A percentile compares a stretch with the other conserved stretches of the same genome.
These are phyloP conservation scores for Fusarium zealandicum DNA, from an alignment of 2,329 filamentous ascomycete genomes.

Conservation along the genomic window DNA sequence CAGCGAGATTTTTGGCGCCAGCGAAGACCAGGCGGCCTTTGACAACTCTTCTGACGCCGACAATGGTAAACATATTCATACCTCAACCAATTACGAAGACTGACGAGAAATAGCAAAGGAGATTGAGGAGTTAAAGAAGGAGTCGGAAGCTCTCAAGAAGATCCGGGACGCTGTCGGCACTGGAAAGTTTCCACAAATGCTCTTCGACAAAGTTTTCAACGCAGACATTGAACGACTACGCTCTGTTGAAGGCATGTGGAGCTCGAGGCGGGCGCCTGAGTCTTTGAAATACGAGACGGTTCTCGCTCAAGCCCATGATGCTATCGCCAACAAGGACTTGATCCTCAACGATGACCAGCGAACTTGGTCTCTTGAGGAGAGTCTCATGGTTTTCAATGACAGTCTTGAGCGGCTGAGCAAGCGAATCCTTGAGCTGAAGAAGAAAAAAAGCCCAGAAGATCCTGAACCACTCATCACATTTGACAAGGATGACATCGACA, in stretches of 20 bases:
- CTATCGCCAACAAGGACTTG: constrained; percentile 60
- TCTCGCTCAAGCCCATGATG: constrained; percentile 57
- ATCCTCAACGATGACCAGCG: constrained; percentile 73
- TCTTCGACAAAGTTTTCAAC: constrained; percentile 94
- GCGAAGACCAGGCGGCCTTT: constrained; percentile 83
- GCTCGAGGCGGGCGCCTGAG: constrained; percentile 76
- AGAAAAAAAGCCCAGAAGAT: constrained; percentile 53
- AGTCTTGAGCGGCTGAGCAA: constrained; percentile 80
- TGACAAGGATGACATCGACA: constrained; percentile 96
- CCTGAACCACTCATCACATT: constrained; percentile 77
- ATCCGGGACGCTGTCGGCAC: constrained; percentile 85
- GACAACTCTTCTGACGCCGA: constrained; percentile 83
- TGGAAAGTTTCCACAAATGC: constrained; percentile 74
- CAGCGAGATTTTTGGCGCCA: constrained; percentile 85
- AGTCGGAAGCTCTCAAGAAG: constrained; percentile 81
- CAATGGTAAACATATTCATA: constrained; percentile 64
- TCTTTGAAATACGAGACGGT: constrained; percentile 74
- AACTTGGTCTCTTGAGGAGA: constrained; percentile 83
- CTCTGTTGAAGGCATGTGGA: constrained; percentile 97
- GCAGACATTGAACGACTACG: constrained; percentile 82
- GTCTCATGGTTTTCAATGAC: constrained; percentile 84
- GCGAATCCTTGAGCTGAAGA: constrained; percentile 72
- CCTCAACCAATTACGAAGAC: background rate
- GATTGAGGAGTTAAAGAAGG: constrained; percentile 85
- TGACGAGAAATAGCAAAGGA: constrained; percentile 63